Conservation (phyloP, 306 rosid genomes). For the Vigna mungo region DNA sequence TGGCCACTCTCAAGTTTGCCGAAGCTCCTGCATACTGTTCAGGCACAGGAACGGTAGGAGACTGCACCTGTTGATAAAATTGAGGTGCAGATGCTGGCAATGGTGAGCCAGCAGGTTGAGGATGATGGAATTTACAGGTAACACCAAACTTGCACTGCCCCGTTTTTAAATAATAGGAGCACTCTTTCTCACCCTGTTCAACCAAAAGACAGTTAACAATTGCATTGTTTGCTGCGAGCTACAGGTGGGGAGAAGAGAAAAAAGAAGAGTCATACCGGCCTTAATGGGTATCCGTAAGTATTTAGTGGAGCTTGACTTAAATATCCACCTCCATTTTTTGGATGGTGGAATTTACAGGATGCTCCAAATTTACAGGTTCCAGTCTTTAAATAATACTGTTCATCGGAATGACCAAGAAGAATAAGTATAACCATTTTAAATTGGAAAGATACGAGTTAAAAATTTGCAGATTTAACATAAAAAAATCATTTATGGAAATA, state of each 20-base stretch:
- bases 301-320: constrained; percentile 82
- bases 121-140: constrained; percentile 96
- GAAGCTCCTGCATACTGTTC: constrained; percentile 83
- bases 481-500: background rate
- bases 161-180: constrained; percentile 99
- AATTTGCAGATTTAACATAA: constrained; percentile 29
- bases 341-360: constrained; percentile 93
- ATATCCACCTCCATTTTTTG: constrained; percentile 80
- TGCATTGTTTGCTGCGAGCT: constrained; percentile 9
- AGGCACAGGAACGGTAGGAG: constrained; percentile 73
- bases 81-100: constrained; percentile 85
- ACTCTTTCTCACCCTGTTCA: constrained; percentile 83
- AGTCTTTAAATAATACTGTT: constrained; percentile 88
- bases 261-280: constrained; percentile 61
- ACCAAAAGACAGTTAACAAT: constrained; percentile 36
- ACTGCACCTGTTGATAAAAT: constrained; percentile 91
- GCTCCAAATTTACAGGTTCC: constrained; percentile 93
- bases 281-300: constrained; percentile 79
- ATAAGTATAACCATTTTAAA: constrained; percentile 3
- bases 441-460: background rate
- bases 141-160: constrained; percentile 96
- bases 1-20: constrained; percentile 75
- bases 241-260: background rate
- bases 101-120: constrained; percentile 76
- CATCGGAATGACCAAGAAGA: constrained; percentile 34